Percentiles rank a stretch among this genome's conserved stretches.
These are phyloP conservation scores for Trametes cubensis DNA, from an alignment of 768 basidiomycete species.

Conservation along the genomic window DNA sequence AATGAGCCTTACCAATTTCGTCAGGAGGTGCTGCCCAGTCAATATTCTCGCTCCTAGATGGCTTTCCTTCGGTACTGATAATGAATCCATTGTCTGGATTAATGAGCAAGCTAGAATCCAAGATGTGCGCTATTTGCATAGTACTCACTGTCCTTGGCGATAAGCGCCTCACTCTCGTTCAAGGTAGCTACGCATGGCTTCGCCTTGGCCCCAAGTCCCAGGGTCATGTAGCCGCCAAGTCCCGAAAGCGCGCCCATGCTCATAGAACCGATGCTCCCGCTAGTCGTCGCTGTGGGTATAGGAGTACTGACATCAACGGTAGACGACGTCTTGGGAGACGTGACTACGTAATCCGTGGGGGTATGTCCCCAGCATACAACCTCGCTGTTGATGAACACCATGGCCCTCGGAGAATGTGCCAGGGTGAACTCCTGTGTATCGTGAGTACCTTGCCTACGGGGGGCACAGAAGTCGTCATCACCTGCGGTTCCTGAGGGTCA, in stretches of 20 bases:
- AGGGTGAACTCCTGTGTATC: conserved; percentile 70
- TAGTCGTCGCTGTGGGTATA: conserved; percentile 35
- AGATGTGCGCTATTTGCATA: not conserved
- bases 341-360: conserved; percentile 75
- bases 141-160: conserved; percentile 80
- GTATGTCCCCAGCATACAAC: conserved; percentile 78
- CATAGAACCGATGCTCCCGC: conserved; percentile 47
- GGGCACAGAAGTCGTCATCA: conserved; percentile 39
- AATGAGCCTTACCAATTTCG: conserved; percentile 60
- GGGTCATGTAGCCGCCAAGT: conserved; percentile 82
- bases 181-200: conserved; percentile 65
- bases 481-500: conserved; percentile 71
- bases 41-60: conserved; percentile 51
- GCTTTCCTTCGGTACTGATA: conserved; percentile 61
- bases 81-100: conserved; percentile 66
- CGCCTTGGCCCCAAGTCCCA: conserved; percentile 74
- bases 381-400: conserved; percentile 70
- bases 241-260: conserved; percentile 81
- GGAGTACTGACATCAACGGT: conserved; percentile 54
- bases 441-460: conserved; percentile 5
- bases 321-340: conserved; percentile 62
- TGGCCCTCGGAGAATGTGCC: conserved; percentile 88
- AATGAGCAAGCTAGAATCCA: conserved; percentile 1
- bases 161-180: conserved; percentile 63
- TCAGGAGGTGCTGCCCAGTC: conserved; percentile 84